Percentiles rank a stretch among this genome's conserved stretches.
phyloP scores from a whole-genome alignment of 2,329 filamentous ascomycete genomes.

The Canariomyces notabilis region DNA sequence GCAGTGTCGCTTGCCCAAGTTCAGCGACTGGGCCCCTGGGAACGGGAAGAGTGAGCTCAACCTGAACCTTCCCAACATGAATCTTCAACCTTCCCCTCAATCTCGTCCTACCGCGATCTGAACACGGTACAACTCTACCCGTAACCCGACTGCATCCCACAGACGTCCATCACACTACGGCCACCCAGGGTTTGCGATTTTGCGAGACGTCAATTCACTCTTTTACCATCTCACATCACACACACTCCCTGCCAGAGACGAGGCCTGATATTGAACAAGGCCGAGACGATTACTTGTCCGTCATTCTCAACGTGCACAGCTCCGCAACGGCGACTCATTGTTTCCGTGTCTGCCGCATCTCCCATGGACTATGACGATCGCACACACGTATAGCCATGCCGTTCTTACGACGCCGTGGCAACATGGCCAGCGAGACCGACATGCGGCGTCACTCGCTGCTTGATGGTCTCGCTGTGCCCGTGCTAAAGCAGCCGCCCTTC shows the following conservation, averaged over 20 bases:
- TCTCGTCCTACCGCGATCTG: background rate
- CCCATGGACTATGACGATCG: constrained; percentile 26
- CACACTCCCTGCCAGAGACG: background rate
- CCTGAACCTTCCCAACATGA: constrained; percentile 1
- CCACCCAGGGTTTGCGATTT: background rate
- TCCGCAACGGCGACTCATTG: constrained; percentile 1
- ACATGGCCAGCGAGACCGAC: constrained; percentile 54
- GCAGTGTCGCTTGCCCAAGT: background rate
- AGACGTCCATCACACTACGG: background rate
- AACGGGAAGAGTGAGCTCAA: too few relatives aligned
- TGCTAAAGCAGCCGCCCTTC: constrained; percentile 22
- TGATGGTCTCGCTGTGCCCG: constrained; percentile 26
- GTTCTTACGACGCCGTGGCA: constrained; percentile 57
- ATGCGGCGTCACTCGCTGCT: constrained; percentile 49
- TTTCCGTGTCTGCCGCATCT: constrained; percentile 8
- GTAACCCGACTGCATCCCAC: constrained; percentile 1
- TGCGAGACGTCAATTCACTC: constrained; percentile 12
- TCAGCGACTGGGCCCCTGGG: constrained; percentile 5
- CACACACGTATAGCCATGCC: constrained; percentile 43
- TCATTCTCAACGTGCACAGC: constrained; percentile 7
- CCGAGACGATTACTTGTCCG: constrained; percentile 4
- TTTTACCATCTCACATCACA: constrained; percentile 1
- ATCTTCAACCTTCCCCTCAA: background rate
- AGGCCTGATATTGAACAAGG: constrained; percentile 1
- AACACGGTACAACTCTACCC: background rate